Conservation (phyloP, 1,284 basidiomycete genomes). For the Clitocybe nebularis region DNA sequence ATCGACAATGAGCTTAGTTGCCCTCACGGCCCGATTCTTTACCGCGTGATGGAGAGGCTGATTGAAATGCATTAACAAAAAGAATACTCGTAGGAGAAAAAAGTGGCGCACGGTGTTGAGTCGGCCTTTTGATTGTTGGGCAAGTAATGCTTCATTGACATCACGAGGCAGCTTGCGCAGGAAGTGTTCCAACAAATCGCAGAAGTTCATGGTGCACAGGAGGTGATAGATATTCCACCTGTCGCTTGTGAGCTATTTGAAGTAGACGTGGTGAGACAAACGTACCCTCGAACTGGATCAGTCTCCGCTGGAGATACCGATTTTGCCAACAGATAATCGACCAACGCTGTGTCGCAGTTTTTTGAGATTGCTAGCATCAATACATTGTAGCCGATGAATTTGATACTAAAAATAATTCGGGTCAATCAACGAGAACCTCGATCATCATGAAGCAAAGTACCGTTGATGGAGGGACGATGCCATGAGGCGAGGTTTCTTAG, state of each 20-base stretch:
- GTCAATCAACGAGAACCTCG: constrained; percentile 3
- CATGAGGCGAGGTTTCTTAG: constrained; percentile 36
- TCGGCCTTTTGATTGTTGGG: constrained; percentile 39
- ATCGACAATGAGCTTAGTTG: constrained; percentile 33
- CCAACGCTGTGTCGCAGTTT: constrained; percentile 26
- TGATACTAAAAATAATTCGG: constrained; percentile 30
- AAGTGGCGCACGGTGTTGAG: constrained; percentile 40
- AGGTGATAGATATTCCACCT: constrained; percentile 57
- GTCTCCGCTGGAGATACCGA: constrained; percentile 40
- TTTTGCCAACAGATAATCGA: constrained; percentile 49
- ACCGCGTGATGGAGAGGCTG: constrained; percentile 51
- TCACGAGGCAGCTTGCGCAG: constrained; percentile 47
- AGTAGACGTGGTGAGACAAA: neutral
- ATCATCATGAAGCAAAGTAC: constrained; percentile 22
- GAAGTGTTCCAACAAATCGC: constrained; percentile 36
- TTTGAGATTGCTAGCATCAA: constrained; percentile 38
- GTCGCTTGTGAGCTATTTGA: neutral
- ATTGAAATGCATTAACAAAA: constrained; percentile 2
- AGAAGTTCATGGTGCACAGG: constrained; percentile 27
- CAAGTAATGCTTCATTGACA: constrained; percentile 35
- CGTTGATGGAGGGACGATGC: constrained; percentile 34
- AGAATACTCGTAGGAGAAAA: neutral
- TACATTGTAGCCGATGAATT: constrained; percentile 41
- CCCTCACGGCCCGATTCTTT: constrained; percentile 22
- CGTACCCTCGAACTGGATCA: constrained; percentile 40